phyloP scores from a whole-genome alignment of 139 green algal species.

The Raphidocelis subcapitata region DNA sequence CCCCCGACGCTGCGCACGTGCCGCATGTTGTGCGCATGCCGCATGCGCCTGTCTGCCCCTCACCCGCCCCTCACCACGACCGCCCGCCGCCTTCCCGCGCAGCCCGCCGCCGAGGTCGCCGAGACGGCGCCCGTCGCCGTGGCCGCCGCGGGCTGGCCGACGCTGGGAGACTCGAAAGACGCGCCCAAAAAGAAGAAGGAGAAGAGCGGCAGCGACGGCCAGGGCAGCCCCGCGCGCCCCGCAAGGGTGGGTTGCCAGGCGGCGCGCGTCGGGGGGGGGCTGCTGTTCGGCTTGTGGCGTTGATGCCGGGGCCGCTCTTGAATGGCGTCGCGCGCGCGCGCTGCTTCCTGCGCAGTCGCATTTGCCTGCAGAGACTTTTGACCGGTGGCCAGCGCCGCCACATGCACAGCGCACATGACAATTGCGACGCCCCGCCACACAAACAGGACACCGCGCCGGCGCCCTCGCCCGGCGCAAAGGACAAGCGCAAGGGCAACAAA shows the following conservation, averaged over 20 bases:
- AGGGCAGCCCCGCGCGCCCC: background rate
- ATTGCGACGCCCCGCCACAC: background rate
- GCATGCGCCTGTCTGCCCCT: no score
- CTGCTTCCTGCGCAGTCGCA: background rate
- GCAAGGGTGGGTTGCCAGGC: background rate
- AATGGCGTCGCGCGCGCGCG: background rate
- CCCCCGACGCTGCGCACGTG: no score
- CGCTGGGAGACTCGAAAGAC: conserved; percentile 78
- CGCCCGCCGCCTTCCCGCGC: no score
- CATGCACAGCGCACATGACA: no score
- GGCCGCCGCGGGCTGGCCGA: conserved; percentile 60
- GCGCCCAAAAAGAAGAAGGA: conserved; percentile 62
- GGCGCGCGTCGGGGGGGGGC: no score
- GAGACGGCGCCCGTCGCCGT: no score
- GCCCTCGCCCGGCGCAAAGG: conserved; percentile 5
- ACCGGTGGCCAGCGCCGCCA: no score
- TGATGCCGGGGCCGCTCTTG: background rate
- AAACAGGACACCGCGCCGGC: background rate
- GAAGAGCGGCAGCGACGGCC: background rate
- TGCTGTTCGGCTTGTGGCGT: background rate
- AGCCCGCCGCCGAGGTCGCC: no score
- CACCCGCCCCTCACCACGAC: no score
- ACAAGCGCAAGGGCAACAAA: conserved; percentile 35
- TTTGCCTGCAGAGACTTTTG: background rate
- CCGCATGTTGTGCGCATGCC: no score